phyloP scores from a whole-genome alignment of 2,329 filamentous ascomycete genomes.

The Stachybotrys echinatus region DNA sequence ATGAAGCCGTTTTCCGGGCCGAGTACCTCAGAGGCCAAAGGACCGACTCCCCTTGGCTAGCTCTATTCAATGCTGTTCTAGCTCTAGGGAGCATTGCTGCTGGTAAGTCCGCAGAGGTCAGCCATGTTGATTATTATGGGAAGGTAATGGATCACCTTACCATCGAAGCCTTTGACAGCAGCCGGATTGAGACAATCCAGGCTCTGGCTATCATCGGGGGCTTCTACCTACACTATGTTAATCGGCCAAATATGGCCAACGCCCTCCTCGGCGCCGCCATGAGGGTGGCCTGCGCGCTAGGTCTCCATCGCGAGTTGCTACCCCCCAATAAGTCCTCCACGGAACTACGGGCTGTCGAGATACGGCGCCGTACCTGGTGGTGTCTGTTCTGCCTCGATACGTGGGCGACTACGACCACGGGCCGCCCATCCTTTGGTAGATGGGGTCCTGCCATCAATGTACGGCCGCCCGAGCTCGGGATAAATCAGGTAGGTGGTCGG shows the following conservation, averaged over 20 bases:
- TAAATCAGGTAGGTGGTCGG: constrained; percentile 25
- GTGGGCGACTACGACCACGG: constrained; percentile 67
- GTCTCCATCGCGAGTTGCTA: constrained; percentile 56
- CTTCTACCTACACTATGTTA: constrained; percentile 73
- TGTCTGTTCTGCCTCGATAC: constrained; percentile 68
- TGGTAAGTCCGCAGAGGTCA: constrained; percentile 58
- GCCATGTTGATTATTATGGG: constrained; percentile 65
- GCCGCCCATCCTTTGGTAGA: constrained; percentile 63
- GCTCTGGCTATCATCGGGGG: constrained; percentile 65
- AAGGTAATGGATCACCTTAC: constrained; percentile 63
- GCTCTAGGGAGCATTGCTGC: constrained; percentile 69
- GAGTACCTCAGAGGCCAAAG: constrained; percentile 32
- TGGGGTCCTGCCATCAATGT: constrained; percentile 65
- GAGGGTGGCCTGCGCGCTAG: constrained; percentile 66
- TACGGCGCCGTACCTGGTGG: constrained; percentile 68
- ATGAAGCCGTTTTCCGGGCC: constrained; percentile 59
- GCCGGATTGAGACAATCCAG: constrained; percentile 60
- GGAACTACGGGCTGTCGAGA: constrained; percentile 32
- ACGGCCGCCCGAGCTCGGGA: constrained; percentile 50
- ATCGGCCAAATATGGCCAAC: constrained; percentile 69
- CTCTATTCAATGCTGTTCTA: constrained; percentile 70
- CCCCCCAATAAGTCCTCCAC: background rate
- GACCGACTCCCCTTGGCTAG: constrained; percentile 66
- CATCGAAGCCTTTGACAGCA: constrained; percentile 59
- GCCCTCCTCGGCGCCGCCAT: constrained; percentile 65